phyloP scores from a whole-genome alignment of 768 basidiomycete species.

The Melanogaster broomeanus region DNA sequence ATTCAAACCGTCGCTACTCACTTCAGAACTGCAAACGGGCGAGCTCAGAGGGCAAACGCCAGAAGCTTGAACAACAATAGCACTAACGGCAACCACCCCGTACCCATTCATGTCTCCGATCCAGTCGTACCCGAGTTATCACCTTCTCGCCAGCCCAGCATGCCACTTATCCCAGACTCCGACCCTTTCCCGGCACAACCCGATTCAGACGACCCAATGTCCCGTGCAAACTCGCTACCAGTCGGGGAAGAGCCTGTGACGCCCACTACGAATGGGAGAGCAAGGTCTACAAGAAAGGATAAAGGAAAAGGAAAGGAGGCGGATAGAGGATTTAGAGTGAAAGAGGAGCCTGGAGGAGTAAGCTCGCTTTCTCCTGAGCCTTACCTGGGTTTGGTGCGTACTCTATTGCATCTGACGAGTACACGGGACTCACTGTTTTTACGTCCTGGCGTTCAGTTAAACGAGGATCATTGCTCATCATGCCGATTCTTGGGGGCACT shows the following conservation, averaged over 20 bases:
- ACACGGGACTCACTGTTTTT: constrained; percentile 17
- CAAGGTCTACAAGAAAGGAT: constrained; percentile 35
- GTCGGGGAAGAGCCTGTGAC: constrained; percentile 28
- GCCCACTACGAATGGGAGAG: constrained; percentile 24
- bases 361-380: constrained; percentile 39
- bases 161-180: constrained; percentile 48
- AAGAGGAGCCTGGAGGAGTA: constrained; percentile 44
- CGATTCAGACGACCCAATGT: constrained; percentile 62
- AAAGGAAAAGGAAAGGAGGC: constrained; percentile 52
- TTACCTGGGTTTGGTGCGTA: constrained; percentile 38
- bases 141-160: constrained; percentile 37
- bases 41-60: constrained; percentile 73
- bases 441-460: constrained; percentile 38
- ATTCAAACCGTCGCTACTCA: constrained; percentile 9
- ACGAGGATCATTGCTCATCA: constrained; percentile 86
- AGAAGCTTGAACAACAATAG: constrained; percentile 55
- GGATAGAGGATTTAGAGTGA: constrained; percentile 40
- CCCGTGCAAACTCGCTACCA: constrained; percentile 60
- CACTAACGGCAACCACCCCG: constrained; percentile 36
- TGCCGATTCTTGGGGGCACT: constrained; percentile 82
- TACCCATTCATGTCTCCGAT: constrained; percentile 30
- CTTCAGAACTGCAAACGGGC: constrained; percentile 58
- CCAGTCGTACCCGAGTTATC: constrained; percentile 42
- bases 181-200: constrained; percentile 53
- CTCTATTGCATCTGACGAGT: constrained; percentile 4